Percentiles rank a stretch among this genome's conserved stretches.
phyloP scores from a whole-genome alignment of 1,284 basidiomycete genomes.

The Ustilago cynodontis region DNA sequence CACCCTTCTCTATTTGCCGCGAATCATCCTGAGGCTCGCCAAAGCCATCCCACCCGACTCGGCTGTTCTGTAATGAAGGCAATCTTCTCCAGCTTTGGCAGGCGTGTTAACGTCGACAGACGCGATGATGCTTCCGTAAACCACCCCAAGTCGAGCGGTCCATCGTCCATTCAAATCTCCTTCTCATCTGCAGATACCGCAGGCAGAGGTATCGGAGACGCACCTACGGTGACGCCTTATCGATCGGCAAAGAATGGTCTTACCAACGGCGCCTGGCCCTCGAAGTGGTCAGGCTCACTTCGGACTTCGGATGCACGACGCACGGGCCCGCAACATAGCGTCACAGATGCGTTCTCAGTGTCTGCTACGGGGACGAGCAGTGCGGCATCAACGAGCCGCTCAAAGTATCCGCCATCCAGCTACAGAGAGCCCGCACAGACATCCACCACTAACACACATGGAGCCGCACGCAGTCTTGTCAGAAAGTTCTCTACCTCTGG shows the following conservation, averaged over 20 bases:
- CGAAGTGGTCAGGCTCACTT: constrained; percentile 17
- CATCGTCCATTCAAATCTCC: constrained; percentile 1
- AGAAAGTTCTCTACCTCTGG: constrained; percentile 19
- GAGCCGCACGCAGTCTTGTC: constrained; percentile 11
- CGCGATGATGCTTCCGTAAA: constrained; percentile 3
- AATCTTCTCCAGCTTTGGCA: constrained; percentile 35
- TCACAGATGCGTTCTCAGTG: background rate
- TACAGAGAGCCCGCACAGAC: constrained; percentile 12
- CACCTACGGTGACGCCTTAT: constrained; percentile 2
- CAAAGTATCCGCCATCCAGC: constrained; percentile 31
- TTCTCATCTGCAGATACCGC: constrained; percentile 17
- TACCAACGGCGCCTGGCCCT: constrained; percentile 5
- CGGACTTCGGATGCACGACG: constrained; percentile 1
- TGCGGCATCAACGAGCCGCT: background rate
- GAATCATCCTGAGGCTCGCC: too few species aligned
- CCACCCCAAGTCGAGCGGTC: background rate
- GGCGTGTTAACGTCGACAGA: constrained; percentile 20
- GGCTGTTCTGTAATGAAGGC: constrained; percentile 25
- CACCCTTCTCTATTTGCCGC: too few species aligned
- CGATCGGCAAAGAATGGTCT: background rate
- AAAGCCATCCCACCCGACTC: too few species aligned
- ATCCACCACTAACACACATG: background rate
- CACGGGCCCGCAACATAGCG: background rate
- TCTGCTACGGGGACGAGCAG: background rate
- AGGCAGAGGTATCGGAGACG: constrained; percentile 26